Conservation (phyloP, 208 protist genomes). For the Trypanosoma grayi region DNA sequence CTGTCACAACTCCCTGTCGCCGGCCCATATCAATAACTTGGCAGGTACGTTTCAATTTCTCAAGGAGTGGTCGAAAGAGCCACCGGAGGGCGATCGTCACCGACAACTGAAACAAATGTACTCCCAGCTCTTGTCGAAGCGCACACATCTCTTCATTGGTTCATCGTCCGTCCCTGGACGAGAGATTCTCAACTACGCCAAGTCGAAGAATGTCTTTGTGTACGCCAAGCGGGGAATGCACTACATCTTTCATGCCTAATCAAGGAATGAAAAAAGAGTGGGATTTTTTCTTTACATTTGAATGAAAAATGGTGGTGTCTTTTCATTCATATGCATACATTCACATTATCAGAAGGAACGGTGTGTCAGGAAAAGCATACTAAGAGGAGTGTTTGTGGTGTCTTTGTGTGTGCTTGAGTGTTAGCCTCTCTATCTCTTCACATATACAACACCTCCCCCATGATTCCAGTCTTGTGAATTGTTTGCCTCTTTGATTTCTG, state of each 20-base stretch:
- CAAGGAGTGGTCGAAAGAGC: conserved; percentile 52
- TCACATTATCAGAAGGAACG: too few species aligned
- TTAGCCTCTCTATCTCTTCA: too few species aligned
- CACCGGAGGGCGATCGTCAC: conserved; percentile 75
- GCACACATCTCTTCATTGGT: conserved; percentile 74
- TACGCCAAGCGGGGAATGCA: conserved; percentile 70
- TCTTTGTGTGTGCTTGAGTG: too few species aligned
- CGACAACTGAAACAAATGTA: conserved; percentile 71
- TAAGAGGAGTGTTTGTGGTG: too few species aligned
- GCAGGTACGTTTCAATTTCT: conserved; percentile 67
- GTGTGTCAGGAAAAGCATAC: too few species aligned
- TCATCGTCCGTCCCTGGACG: conserved; percentile 52
- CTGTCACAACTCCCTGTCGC: conserved; percentile 53
- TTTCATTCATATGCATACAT: neutral
- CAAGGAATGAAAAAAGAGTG: conserved; percentile 2
- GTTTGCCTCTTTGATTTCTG: neutral
- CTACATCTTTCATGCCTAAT: conserved; percentile 67
- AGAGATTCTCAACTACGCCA: conserved; percentile 81
- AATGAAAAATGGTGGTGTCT: neutral
- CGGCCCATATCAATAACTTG: conserved; percentile 61
- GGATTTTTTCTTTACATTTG: neutral
- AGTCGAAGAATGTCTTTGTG: conserved; percentile 77
- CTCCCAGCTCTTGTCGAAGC: conserved; percentile 44
- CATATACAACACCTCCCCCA: too few species aligned
- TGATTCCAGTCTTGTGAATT: too few species aligned